phyloP scores from a whole-genome alignment of 2,329 filamentous ascomycete genomes.

The Penicillium hesseltinei region DNA sequence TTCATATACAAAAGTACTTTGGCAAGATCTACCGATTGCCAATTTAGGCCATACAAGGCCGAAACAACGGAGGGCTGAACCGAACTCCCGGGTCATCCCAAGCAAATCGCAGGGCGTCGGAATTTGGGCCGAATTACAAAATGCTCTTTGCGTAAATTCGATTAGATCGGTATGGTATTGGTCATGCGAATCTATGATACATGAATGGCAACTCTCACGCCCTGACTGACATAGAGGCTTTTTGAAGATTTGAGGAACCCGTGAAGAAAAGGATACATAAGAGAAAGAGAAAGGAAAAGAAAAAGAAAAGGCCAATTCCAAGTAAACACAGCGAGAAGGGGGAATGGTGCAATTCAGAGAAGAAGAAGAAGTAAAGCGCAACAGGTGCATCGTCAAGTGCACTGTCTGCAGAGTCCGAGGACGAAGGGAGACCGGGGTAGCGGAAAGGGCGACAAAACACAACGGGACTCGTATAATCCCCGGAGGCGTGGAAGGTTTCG shows the following conservation, averaged over 20 bases:
- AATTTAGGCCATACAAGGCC: not conserved
- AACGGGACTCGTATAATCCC: constrained; percentile 7
- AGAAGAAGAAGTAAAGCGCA: constrained; percentile 10
- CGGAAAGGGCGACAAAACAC: constrained; percentile 6
- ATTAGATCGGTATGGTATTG: constrained; percentile 28
- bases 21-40: not conserved
- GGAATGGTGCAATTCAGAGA: constrained; percentile 14
- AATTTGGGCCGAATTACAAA: not conserved
- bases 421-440: not conserved
- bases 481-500: constrained; percentile 16
- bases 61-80: not conserved
- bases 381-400: constrained; percentile 21
- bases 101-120: not conserved
- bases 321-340: constrained; percentile 19
- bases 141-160: not conserved
- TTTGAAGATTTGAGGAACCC: constrained; percentile 20
- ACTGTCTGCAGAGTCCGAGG: constrained; percentile 4
- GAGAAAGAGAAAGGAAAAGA: constrained; percentile 17
- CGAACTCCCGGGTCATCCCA: not conserved
- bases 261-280: constrained; percentile 25
- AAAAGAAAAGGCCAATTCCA: constrained; percentile 20
- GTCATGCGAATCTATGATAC: constrained; percentile 37
- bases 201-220: constrained; percentile 29
- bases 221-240: constrained; percentile 14
- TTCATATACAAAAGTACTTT: not conserved